A percentile compares a stretch with the other conserved stretches of the same genome.
phyloP scores from a whole-genome alignment of 306 rosid species.

The Vachellia pachyceras region DNA sequence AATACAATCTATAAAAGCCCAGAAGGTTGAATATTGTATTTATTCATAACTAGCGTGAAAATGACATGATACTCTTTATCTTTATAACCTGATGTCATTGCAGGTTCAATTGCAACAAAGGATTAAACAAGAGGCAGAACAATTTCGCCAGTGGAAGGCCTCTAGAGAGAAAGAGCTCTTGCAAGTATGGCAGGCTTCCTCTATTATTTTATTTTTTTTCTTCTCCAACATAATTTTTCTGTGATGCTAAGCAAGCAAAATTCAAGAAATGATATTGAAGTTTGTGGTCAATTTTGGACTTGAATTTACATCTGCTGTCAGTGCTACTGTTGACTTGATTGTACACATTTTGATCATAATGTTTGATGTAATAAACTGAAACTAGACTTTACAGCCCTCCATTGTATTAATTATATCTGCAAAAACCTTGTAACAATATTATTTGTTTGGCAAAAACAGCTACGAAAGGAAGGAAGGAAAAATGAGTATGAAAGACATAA shows the following conservation, averaged over 20 bases:
- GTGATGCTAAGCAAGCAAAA: constrained; percentile 1
- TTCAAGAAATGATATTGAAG: constrained; percentile 17
- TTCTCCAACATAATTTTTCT: not conserved
- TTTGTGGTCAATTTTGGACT: constrained; percentile 24
- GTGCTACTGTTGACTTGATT: constrained; percentile 19
- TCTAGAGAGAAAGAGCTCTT: constrained; percentile 97
- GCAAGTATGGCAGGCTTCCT: constrained; percentile 66
- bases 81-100: constrained; percentile 30
- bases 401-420: not conserved
- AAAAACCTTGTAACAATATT: constrained; percentile 34
- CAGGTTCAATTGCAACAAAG: constrained; percentile 97
- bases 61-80: constrained; percentile 13
- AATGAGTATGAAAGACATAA: constrained; percentile 99
- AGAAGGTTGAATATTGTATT: constrained; percentile 70
- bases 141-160: constrained; percentile 99
- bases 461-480: constrained; percentile 96
- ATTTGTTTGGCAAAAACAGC: constrained; percentile 53
- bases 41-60: constrained; percentile 34
- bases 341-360: not conserved
- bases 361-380: constrained; percentile 1
- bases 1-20: constrained; percentile 96
- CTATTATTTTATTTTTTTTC: not conserved
- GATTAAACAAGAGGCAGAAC: constrained; percentile 99
- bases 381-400: constrained; percentile 14
- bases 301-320: constrained; percentile 19